A percentile compares a stretch with the other conserved stretches of the same genome.
Evolutionary conservation across 2,329 filamentous ascomycete genomes (phyloP).

Genomic region (Hortaea werneckii): DNA sequence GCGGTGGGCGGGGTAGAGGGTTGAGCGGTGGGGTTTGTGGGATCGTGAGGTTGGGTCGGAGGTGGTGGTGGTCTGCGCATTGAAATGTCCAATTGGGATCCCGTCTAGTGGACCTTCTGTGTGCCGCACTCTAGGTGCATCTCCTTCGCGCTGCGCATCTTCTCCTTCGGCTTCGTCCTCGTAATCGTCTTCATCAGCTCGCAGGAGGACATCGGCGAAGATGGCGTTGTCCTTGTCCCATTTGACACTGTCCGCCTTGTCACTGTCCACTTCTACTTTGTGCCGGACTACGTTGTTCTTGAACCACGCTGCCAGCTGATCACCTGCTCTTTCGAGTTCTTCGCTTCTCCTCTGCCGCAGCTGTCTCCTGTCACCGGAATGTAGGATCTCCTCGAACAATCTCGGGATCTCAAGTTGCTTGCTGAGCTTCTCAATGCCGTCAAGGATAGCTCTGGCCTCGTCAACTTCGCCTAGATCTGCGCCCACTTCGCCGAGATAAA

Average conservation of each 20-base stretch:
- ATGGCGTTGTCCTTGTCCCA: conserved; percentile 76
- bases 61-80: conserved; percentile 18
- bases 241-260: conserved; percentile 58
- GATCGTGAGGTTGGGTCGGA: conserved; percentile 31
- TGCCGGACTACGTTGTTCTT: conserved; percentile 61
- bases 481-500: conserved; percentile 79
- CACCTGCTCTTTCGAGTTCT: conserved; percentile 65
- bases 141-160: background rate
- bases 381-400: conserved; percentile 69
- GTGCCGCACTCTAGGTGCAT: conserved; percentile 22
- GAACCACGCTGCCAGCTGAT: conserved; percentile 71
- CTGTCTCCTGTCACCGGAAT: conserved; percentile 63
- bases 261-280: conserved; percentile 61
- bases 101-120: conserved; percentile 35
- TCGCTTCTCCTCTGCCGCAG: conserved; percentile 73
- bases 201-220: conserved; percentile 80
- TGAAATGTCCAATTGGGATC: conserved; percentile 57
- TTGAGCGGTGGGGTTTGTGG: conserved; percentile 45
- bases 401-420: conserved; percentile 75
- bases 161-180: conserved; percentile 36
- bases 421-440: conserved; percentile 72
- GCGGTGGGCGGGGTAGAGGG: conserved; percentile 77
- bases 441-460: conserved; percentile 52
- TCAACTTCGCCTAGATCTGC: conserved; percentile 61
- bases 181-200: conserved; percentile 57